Evolutionary conservation across 768 basidiomycete genomes (phyloP).

Genomic region (Boletus sp.): DNA sequence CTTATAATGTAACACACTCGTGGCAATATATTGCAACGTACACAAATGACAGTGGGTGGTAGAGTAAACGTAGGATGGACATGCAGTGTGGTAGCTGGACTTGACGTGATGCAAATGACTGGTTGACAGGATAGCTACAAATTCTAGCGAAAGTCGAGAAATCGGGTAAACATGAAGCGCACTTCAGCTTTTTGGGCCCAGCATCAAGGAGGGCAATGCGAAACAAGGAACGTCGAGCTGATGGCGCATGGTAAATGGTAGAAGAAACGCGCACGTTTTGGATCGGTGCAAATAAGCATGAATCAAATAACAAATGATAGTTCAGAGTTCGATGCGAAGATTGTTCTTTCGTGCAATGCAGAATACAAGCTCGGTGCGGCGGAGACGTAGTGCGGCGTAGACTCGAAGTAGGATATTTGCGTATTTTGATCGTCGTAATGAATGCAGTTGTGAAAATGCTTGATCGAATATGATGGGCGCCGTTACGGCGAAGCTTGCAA

Average conservation of each 20-base stretch:
- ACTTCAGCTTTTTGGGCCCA: constrained; percentile 27
- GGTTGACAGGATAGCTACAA: constrained; percentile 24
- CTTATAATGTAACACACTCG: constrained; percentile 18
- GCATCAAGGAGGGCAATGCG: constrained; percentile 14
- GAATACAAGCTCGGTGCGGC: constrained; percentile 21
- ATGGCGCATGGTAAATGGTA: constrained; percentile 30
- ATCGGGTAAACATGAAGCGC: constrained; percentile 28
- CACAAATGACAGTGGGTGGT: constrained; percentile 30
- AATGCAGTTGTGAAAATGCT: constrained; percentile 26
- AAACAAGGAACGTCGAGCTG: constrained; percentile 24
- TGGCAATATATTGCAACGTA: constrained; percentile 29
- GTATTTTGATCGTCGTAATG: constrained; percentile 21
- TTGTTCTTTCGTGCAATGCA: constrained; percentile 28
- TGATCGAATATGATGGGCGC: constrained; percentile 22
- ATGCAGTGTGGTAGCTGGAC: constrained; percentile 22
- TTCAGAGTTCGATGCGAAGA: constrained; percentile 35
- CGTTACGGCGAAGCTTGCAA: constrained; percentile 24
- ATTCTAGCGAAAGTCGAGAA: constrained; percentile 22
- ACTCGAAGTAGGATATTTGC: constrained; percentile 27
- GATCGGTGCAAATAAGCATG: constrained; percentile 36
- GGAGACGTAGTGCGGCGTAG: constrained; percentile 15
- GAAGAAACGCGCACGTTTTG: constrained; percentile 28
- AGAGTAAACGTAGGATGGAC: constrained; percentile 24
- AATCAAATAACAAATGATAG: constrained; percentile 30
- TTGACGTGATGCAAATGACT: constrained; percentile 27